Percentiles rank a stretch among this genome's conserved stretches.
Evolutionary conservation across 2,329 filamentous ascomycete species (phyloP).

Genomic region (Sordariomycetes sp.): DNA sequence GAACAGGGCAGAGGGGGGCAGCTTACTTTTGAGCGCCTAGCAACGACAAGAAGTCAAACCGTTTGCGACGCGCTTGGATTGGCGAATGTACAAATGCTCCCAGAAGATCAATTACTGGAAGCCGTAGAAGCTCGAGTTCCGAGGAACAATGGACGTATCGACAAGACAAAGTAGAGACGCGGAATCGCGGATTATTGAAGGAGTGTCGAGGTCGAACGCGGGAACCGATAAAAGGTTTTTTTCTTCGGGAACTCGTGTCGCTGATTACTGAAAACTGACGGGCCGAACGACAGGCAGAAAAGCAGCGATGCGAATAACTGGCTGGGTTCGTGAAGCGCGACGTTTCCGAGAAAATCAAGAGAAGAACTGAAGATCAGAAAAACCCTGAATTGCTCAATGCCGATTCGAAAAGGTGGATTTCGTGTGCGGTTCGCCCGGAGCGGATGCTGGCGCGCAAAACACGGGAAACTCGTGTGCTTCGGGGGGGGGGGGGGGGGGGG

Average conservation of each 20-base stretch:
- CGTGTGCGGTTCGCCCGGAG: not conserved
- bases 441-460: not conserved
- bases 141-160: not conserved
- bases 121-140: not conserved
- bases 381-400: not conserved
- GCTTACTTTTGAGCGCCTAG: conserved; percentile 43
- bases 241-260: not conserved
- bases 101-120: not conserved
- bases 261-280: not conserved
- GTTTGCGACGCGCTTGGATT: conserved; percentile 12
- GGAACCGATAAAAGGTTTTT: not conserved
- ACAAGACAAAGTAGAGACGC: not conserved
- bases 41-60: conserved; percentile 18
- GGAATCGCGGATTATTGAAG: not conserved
- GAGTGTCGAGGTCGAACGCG: not conserved
- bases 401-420: not conserved
- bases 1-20: not conserved
- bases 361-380: not conserved
- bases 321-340: conserved; percentile 2
- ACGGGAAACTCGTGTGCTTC: conserved; percentile 4
- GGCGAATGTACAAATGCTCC: conserved; percentile 15
- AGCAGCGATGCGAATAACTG: not conserved
- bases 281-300: not conserved
- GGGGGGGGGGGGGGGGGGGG: too few species aligned
- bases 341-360: not conserved